Evolutionary conservation across 805 yeast species (phyloP), one percentile per base, ranked within the genome.

Genomic region (Wickerhamiella bombiphila): DNA sequence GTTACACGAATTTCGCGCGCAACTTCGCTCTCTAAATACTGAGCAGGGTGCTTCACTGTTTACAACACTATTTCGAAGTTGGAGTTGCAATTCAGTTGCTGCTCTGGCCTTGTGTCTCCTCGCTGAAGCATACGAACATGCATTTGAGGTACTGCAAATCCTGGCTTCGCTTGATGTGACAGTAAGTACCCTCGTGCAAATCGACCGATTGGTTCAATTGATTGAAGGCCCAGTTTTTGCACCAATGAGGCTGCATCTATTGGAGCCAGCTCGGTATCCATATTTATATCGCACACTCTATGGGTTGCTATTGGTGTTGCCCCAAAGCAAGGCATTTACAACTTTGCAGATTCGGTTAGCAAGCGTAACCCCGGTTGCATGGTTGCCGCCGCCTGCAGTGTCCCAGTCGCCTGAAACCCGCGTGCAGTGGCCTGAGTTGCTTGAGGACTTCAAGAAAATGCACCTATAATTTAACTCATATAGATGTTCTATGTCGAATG

Each of bases 211-310:
- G 29, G 93, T 91, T 5, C 97, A 91, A 56, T 60, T 88, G 21
- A 63, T 91, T 13, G 98, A 91, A 57, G 78, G 93, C 2, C 97
- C 96, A 1, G 86, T 85, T 2, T 86, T 91, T 56, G 77, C 93
- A 5, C 75, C 80, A 49, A 65, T 86, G 45, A 69, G 98, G 41
- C 62, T 91, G 38, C 95, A 88, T 57, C 62, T 91, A n/a, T 61
- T 91, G 34, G 93, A 82, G 51, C 95, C 95, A 1, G 81, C 76
- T 34, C 72, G 69, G 44, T 69, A 80, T 53, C 93, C 93, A 1
- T 80, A 69, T 50, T 60, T 91, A 24, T 81, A 78, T 65, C 82
- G 83, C 53, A 80, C 94, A 37, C 66, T 91, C 22, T 91, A 83
- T 55, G 98, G 97, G 1, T 69, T 91, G 22, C 63, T 91, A 42